Evolutionary conservation across 2,329 filamentous ascomycete genomes (phyloP).

Genomic region (Macrophomina phaseolina): DNA sequence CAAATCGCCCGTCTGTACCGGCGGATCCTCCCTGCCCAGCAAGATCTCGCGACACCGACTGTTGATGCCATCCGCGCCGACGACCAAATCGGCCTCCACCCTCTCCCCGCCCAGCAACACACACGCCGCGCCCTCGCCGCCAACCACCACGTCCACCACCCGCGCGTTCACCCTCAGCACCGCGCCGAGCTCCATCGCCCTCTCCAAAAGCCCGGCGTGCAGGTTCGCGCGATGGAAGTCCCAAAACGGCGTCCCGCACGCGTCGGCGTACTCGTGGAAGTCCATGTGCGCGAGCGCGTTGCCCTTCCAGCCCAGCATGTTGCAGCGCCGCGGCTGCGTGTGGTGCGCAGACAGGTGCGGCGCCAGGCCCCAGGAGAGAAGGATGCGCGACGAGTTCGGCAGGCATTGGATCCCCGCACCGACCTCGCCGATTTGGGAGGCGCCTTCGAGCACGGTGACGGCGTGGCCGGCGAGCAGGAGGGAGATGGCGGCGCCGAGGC

Average conservation of each 20-base stretch:
- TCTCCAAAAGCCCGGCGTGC: conserved; percentile 54
- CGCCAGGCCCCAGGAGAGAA: conserved; percentile 58
- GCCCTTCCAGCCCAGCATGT: conserved; percentile 62
- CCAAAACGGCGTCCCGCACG: conserved; percentile 55
- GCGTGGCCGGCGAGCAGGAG: conserved; percentile 54
- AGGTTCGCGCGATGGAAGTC: conserved; percentile 63
- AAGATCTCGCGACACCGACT: conserved; percentile 53
- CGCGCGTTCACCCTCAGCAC: conserved; percentile 52
- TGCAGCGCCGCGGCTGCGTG: conserved; percentile 49
- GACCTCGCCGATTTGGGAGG: conserved; percentile 55
- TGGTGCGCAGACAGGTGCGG: conserved; percentile 50
- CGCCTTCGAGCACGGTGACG: conserved; percentile 56
- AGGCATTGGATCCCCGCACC: conserved; percentile 60
- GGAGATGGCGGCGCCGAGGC: conserved; percentile 58
- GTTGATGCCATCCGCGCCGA: conserved; percentile 57
- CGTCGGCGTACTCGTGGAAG: conserved; percentile 51
- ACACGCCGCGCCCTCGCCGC: conserved; percentile 45
- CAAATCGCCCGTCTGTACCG: conserved; percentile 57
- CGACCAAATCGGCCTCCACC: conserved; percentile 47
- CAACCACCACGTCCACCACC: conserved; percentile 50
- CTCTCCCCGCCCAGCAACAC: conserved; percentile 43
- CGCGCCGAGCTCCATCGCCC: conserved; percentile 57
- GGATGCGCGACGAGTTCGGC: conserved; percentile 54
- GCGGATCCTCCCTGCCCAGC: conserved; percentile 53
- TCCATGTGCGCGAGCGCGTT: conserved; percentile 56